Percentiles rank a stretch among this genome's conserved stretches.
Evolutionary conservation across 1,284 basidiomycete genomes (phyloP).

Genomic region (Volvariella volvacea): DNA sequence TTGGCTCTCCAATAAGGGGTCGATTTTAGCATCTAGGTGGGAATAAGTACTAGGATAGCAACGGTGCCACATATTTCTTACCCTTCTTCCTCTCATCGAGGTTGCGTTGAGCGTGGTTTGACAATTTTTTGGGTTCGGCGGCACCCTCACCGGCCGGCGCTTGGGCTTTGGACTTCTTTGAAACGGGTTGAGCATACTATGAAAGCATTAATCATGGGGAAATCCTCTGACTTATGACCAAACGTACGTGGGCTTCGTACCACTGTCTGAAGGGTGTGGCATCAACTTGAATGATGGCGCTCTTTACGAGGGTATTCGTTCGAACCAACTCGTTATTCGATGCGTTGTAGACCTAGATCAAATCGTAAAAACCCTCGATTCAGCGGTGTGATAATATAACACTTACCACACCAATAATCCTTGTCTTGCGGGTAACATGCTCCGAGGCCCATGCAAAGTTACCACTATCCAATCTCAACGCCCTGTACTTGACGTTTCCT

Average conservation of each 20-base stretch:
- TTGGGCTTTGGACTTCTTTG: constrained; percentile 75
- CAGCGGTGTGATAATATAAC: neutral
- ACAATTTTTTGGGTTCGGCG: constrained; percentile 72
- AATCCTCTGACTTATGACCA: neutral
- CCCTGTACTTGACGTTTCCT: constrained; percentile 90
- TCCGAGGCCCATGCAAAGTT: constrained; percentile 98
- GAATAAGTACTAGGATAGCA: constrained; percentile 3
- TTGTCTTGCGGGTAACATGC: constrained; percentile 86
- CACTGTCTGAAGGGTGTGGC: constrained; percentile 97
- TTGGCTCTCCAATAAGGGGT: constrained; percentile 79
- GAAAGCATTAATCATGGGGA: constrained; percentile 1
- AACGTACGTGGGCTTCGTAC: constrained; percentile 91
- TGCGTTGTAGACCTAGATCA: constrained; percentile 83
- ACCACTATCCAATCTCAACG: constrained; percentile 88
- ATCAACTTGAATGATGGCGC: constrained; percentile 92
- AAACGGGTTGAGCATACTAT: constrained; percentile 88
- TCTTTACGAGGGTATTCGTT: constrained; percentile 96
- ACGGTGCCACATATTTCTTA: constrained; percentile 19
- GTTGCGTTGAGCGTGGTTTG: constrained; percentile 82
- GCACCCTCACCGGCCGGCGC: constrained; percentile 27
- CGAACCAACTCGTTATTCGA: constrained; percentile 99
- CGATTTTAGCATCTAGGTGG: constrained; percentile 76
- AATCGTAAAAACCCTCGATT: constrained; percentile 3
- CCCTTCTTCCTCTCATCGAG: constrained; percentile 88
- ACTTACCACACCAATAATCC: constrained; percentile 91